phyloP scores from a whole-genome alignment of 495 filamentous ascomycete genomes.

The Acidiella bohemica region DNA sequence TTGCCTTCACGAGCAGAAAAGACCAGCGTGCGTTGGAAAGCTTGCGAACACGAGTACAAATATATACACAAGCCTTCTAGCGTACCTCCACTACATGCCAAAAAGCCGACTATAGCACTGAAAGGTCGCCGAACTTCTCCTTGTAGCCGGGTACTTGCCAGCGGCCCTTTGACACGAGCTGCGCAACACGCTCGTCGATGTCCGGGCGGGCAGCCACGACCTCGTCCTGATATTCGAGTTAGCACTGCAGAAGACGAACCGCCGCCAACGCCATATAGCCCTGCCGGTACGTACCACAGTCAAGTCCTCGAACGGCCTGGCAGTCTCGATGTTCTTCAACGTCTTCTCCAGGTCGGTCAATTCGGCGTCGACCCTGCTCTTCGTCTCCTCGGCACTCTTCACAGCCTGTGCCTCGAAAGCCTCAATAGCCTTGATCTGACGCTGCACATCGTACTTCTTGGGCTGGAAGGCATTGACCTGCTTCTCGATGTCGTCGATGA shows the following conservation, averaged over 20 bases:
- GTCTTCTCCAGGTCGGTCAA: conserved; percentile 84
- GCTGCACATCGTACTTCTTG: conserved; percentile 69
- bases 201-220: conserved; percentile 83
- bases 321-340: conserved; percentile 90
- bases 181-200: conserved; percentile 84
- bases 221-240: conserved; percentile 60
- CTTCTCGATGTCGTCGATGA: conserved; percentile 94
- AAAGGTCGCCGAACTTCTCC: conserved; percentile 98
- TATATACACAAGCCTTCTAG: no score
- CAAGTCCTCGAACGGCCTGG: conserved; percentile 90
- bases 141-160: conserved; percentile 98
- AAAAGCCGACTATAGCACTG: conserved; percentile 82
- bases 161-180: conserved; percentile 90
- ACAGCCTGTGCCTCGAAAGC: conserved; percentile 94
- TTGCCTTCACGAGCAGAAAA: no score
- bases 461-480: conserved; percentile 83
- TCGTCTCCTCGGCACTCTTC: conserved; percentile 91
- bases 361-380: conserved; percentile 85
- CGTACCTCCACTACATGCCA: no score
- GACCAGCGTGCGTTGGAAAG: no score
- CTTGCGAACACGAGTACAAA: no score
- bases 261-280: background rate
- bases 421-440: conserved; percentile 95
- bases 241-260: conserved; percentile 13
- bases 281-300: conserved; percentile 67